Percentiles rank a stretch among this genome's conserved stretches.
Conservation (phyloP, 2,329 filamentous ascomycete species). For the Aspergillus sp. region DNA sequence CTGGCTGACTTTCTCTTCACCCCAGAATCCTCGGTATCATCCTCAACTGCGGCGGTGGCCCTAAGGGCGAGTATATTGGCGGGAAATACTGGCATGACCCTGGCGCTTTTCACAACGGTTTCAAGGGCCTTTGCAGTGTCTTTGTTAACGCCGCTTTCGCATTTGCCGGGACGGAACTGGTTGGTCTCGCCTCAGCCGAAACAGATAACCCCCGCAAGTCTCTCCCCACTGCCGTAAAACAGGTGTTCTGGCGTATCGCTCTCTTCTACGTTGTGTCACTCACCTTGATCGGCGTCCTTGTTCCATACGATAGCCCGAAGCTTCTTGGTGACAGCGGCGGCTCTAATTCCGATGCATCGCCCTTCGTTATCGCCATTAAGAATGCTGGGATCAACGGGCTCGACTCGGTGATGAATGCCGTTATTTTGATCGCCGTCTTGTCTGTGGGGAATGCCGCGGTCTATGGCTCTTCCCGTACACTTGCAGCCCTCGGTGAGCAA, state of each 20-base stretch:
- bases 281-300: constrained; percentile 69
- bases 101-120: constrained; percentile 63
- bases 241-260: constrained; percentile 89
- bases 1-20: not conserved
- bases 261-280: constrained; percentile 84
- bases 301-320: constrained; percentile 58
- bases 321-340: constrained; percentile 51
- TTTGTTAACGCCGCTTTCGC: constrained; percentile 56
- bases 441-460: constrained; percentile 88
- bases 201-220: constrained; percentile 55
- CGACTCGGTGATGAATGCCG: constrained; percentile 86
- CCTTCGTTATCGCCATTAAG: constrained; percentile 86
- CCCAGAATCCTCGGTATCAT: constrained; percentile 71
- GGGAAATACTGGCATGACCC: constrained; percentile 66
- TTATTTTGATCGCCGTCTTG: constrained; percentile 82
- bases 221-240: constrained; percentile 78
- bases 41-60: constrained; percentile 72
- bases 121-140: constrained; percentile 55
- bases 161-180: constrained; percentile 54
- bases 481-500: constrained; percentile 83
- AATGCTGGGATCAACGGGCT: constrained; percentile 73
- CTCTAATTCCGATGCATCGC: constrained; percentile 67
- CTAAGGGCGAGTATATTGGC: constrained; percentile 67
- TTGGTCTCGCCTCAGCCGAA: constrained; percentile 52
- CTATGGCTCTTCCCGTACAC: constrained; percentile 81